Percentiles rank a stretch among this genome's conserved stretches.
These are phyloP conservation scores for Exophiala alcalophila DNA, from an alignment of 2,329 filamentous ascomycete genomes.

Conservation along the genomic window DNA sequence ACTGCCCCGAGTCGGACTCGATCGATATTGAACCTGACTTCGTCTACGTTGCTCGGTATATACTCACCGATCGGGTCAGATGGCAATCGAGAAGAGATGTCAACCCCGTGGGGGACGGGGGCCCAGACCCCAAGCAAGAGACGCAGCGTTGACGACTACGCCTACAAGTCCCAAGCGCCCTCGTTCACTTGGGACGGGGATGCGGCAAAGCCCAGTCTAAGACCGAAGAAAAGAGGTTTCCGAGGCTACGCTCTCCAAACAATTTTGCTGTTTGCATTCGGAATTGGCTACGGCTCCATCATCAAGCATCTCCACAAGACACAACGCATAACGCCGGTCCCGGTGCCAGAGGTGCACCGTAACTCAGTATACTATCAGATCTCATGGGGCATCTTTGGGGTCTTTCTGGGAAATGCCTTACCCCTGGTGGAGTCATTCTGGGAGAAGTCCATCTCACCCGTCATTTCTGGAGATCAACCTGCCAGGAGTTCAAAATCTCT, in stretches of 20 bases:
- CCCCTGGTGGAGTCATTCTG: slow-evolving; percentile 81
- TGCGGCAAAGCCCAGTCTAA: slow-evolving; percentile 21
- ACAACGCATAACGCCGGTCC: slow-evolving; percentile 61
- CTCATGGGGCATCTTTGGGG: slow-evolving; percentile 78
- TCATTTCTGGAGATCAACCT: slow-evolving; percentile 27
- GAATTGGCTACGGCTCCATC: slow-evolving; percentile 76
- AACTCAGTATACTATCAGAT: slow-evolving; percentile 65
- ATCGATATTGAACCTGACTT: slow-evolving; percentile 81
- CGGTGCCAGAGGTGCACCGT: slow-evolving; percentile 55
- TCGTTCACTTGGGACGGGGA: slow-evolving; percentile 17
- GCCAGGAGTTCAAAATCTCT: slow-evolving; percentile 31
- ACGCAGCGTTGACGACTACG: slow-evolving; percentile 44
- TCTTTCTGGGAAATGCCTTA: slow-evolving; percentile 72
- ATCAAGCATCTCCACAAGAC: slow-evolving; percentile 76
- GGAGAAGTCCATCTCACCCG: slow-evolving; percentile 52
- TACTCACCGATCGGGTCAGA: slow-evolving; percentile 68
- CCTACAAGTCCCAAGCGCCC: slow-evolving; percentile 34
- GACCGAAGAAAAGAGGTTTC: slow-evolving; percentile 39
- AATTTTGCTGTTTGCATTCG: slow-evolving; percentile 70
- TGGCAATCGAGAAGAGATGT: slow-evolving; percentile 54
- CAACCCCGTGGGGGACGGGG: slow-evolving; percentile 76
- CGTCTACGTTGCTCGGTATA: slow-evolving; percentile 86
- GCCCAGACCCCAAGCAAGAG: slow-evolving; percentile 62
- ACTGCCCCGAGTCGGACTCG: slow-evolving; percentile 63
- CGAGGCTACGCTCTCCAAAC: slow-evolving; percentile 54